Conservation (phyloP, 352 stramenopile species). For the Phytophthora pseudosyringae region DNA sequence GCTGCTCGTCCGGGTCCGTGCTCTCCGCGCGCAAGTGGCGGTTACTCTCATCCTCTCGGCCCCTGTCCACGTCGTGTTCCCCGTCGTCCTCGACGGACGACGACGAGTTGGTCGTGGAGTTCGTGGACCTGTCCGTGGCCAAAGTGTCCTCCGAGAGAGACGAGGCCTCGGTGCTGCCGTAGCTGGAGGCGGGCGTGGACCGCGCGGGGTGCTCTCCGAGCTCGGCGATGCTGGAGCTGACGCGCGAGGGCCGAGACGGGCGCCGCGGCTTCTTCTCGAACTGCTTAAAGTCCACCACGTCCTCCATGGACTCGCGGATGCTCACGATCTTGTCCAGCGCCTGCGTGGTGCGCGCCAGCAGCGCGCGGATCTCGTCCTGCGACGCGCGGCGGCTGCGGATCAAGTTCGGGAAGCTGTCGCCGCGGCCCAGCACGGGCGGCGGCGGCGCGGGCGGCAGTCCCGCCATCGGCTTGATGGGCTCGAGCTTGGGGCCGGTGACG, state of each 20-base stretch:
- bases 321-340: slow-evolving; percentile 85
- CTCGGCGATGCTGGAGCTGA: slow-evolving; percentile 45
- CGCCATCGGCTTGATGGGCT: slow-evolving; percentile 40
- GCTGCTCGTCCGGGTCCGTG: slow-evolving; percentile 23
- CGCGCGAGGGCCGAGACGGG: slow-evolving; percentile 32
- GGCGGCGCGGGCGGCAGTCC: slow-evolving; percentile 16
- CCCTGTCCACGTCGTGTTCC: slow-evolving; percentile 42
- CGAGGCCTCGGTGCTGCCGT: slow-evolving; percentile 59
- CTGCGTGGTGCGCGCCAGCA: slow-evolving; percentile 68
- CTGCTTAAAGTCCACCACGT: slow-evolving; percentile 81
- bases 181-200: slow-evolving; percentile 51
- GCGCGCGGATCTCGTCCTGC: slow-evolving; percentile 76
- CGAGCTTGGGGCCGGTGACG: slow-evolving; percentile 32
- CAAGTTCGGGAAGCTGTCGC: slow-evolving; percentile 30
- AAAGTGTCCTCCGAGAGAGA: slow-evolving; percentile 47
- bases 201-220: slow-evolving; percentile 25
- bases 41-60: slow-evolving; percentile 36
- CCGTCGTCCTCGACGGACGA: slow-evolving; percentile 51
- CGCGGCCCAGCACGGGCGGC: slow-evolving; percentile 5
- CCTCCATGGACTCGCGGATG: slow-evolving; percentile 87
- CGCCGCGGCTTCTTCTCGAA: slow-evolving; percentile 59
- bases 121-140: slow-evolving; percentile 49
- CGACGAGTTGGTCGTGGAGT: slow-evolving; percentile 53
- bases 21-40: slow-evolving; percentile 19
- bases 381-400: slow-evolving; percentile 50